Evolutionary conservation across 139 green algal genomes (phyloP).

Genomic region (Pseudopediastrum boryanum): DNA sequence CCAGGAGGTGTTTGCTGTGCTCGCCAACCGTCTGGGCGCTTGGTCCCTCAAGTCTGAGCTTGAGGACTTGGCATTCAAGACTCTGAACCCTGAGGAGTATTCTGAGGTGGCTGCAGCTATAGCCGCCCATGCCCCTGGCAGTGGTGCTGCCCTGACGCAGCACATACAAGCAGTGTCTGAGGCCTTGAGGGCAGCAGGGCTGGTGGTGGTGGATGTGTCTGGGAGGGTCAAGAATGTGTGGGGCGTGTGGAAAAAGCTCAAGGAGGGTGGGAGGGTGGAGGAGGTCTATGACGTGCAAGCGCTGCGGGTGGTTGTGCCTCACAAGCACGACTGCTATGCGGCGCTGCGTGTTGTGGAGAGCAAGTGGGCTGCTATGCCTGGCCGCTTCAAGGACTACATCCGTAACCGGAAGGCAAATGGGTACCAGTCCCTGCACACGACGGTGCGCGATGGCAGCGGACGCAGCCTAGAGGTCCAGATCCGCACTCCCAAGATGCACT

Average conservation of each 20-base stretch:
- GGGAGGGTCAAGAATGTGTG: conserved; percentile 90
- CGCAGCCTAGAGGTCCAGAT: conserved; percentile 76
- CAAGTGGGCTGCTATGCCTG: conserved; percentile 59
- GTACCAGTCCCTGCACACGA: conserved; percentile 72
- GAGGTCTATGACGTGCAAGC: conserved; percentile 78
- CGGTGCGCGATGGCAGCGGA: conserved; percentile 51
- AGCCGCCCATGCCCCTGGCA: conserved; percentile 6
- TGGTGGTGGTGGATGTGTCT: conserved; percentile 71
- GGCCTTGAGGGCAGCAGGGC: conserved; percentile 21
- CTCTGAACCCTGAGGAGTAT: conserved; percentile 57
- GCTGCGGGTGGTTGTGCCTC: conserved; percentile 80
- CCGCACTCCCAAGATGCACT: conserved; percentile 91
- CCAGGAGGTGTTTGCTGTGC: conserved; percentile 78
- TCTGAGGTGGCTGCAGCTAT: conserved; percentile 20
- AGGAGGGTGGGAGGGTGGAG: not conserved
- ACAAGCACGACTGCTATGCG: conserved; percentile 82
- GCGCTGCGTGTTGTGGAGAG: conserved; percentile 71
- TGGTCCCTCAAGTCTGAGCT: conserved; percentile 90
- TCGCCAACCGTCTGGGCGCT: conserved; percentile 90
- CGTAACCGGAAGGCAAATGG: conserved; percentile 83
- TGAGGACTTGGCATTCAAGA: conserved; percentile 86
- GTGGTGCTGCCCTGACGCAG: conserved; percentile 1
- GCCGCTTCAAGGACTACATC: conserved; percentile 88
- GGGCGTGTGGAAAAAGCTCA: conserved; percentile 84
- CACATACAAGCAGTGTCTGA: conserved; percentile 20